Evolutionary conservation across 805 yeast species (phyloP), one percentile per base, ranked within the genome.

Genomic region (Wickerhamiella brachini): DNA sequence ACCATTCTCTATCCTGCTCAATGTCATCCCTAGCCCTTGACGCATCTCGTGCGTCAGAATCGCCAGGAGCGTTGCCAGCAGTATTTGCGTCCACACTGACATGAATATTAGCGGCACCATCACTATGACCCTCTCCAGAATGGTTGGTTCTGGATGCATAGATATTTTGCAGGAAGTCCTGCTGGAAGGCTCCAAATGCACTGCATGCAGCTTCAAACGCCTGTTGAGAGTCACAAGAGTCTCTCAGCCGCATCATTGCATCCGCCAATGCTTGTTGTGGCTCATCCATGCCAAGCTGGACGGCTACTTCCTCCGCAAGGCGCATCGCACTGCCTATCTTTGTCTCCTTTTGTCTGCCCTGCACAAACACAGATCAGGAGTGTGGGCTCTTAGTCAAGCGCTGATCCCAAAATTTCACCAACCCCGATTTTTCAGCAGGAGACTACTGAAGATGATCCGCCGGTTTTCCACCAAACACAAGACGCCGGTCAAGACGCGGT

Each of bases 401-500:
- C n/a, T n/a, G 26, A 29, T 29, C 34, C 34, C 34, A 29, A 29
- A 5, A 29, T 29, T 29, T 29, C 34, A 29, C 15, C 15, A 24
- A 24, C 12, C 34, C 34, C 15, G 48, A 45, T 18, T 45, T 45
- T 45, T 45, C 46, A 45, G 23, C 39, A 31, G 46, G 31, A 26
- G 6, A 26, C 15, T 9, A 2, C 21, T 12, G 3, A 20, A 17
- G 18, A 31, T 37, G 49, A 37, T 51, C 48, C 49, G 51, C 17
- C 48, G 51, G 47, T 45, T 18, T 15, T 44, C 23, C 46, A 21
- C 46, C 5, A 44, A 15, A 20, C 60, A 56, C 41, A 52, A 56
- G 22, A 26, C 50, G 13, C 45, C 54, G 18, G 57, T 54, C 43
- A 39, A 26, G 20, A 60, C 67, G 5, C 54, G 68, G 46, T 71